These are phyloP conservation scores for Corymbia citriodora DNA, from an alignment of 441 rosid genomes.

Conservation along the genomic window DNA sequence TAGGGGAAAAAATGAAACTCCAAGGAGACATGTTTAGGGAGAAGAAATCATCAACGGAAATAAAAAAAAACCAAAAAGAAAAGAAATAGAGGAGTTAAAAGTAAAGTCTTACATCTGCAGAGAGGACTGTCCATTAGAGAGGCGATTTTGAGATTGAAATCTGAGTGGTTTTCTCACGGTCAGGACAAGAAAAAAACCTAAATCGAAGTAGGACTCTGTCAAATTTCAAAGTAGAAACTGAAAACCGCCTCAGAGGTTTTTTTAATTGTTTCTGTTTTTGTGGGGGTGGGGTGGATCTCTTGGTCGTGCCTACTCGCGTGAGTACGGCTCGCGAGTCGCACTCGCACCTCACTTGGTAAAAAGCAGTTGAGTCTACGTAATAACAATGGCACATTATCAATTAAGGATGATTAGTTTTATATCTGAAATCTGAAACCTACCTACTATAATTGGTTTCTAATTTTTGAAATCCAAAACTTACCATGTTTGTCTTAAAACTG, in stretches of 20 bases:
- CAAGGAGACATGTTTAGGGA: neutral
- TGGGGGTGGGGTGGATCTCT: neutral
- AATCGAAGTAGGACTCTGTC: neutral
- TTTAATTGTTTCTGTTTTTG: neutral
- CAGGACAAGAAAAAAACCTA: neutral
- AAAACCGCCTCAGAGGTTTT: neutral
- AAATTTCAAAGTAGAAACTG: neutral
- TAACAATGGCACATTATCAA: neutral
- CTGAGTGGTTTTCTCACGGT: neutral
- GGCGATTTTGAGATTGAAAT: neutral
- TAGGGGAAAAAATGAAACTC: neutral
- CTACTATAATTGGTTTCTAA: too few relatives aligned
- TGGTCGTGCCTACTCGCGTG: neutral
- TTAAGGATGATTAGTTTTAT: neutral
- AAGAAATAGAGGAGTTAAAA: neutral
- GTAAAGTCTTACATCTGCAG: neutral
- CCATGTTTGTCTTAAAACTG: too few relatives aligned
- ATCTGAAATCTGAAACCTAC: neutral
- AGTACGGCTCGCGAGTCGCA: neutral
- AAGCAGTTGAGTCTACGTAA: neutral
- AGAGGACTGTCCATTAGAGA: neutral
- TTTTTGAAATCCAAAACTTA: too few relatives aligned
- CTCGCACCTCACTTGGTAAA: neutral
- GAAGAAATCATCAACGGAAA: neutral
- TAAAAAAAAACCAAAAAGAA: neutral